Conservation (phyloP, 441 rosid species). For the Jatropha podagrica region DNA sequence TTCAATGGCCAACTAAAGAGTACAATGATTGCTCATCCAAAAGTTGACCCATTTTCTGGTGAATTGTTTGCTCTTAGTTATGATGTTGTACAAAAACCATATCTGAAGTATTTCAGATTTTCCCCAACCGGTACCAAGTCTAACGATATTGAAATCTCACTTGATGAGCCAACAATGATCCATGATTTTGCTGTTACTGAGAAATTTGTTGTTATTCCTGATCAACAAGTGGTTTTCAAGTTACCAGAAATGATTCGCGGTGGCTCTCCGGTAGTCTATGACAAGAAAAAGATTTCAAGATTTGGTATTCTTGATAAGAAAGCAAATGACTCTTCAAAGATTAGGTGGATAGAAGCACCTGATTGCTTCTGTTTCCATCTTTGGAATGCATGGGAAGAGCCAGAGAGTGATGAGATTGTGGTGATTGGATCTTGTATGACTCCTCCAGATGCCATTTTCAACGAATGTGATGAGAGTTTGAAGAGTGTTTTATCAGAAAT, state of each 20-base stretch:
- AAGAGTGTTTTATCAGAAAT: constrained; percentile 74
- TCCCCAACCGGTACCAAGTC: constrained; percentile 51
- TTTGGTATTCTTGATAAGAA: constrained; percentile 63
- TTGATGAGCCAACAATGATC: constrained; percentile 68
- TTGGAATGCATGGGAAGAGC: constrained; percentile 96
- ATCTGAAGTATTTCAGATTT: constrained; percentile 62
- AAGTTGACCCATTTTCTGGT: constrained; percentile 58
- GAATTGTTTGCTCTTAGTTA: constrained; percentile 70
- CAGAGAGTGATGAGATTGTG: constrained; percentile 64
- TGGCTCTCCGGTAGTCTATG: constrained; percentile 82
- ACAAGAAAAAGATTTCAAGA: constrained; percentile 56
- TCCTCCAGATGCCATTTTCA: constrained; percentile 83
- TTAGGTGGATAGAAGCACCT: constrained; percentile 59
- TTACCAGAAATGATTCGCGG: constrained; percentile 72
- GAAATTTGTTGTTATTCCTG: constrained; percentile 67
- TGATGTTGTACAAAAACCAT: constrained; percentile 62
- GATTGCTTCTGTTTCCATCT: constrained; percentile 80
- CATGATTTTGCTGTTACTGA: constrained; percentile 82
- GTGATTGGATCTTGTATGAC: constrained; percentile 92
- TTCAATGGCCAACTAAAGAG: constrained; percentile 55
- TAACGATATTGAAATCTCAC: constrained; percentile 58
- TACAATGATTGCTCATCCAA: constrained; percentile 89
- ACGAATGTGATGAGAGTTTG: constrained; percentile 69
- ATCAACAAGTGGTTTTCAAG: constrained; percentile 82
- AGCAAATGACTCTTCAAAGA: constrained; percentile 41